Base-by-base conservation (phyloP, 1,139 yeast species). In the Kazachstania sp. region DNA sequence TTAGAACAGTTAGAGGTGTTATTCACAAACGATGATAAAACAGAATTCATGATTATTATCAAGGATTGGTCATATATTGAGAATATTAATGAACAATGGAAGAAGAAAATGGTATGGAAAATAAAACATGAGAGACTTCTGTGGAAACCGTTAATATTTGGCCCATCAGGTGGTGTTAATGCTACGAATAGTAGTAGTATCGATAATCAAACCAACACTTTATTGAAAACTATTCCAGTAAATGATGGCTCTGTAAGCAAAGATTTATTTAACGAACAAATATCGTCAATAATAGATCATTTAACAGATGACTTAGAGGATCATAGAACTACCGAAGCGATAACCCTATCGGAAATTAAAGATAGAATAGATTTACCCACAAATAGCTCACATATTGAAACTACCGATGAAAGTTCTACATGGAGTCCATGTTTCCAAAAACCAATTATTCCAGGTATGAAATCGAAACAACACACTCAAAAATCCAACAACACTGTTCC, bases 131-230 rank as follows among this genome's bases (percentile, higher is more conserved):
- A 69, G 1, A 71, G 72, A 44, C 67, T 87, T 15, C 54, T 86
- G 16, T 87, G 96, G 95, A 84, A 83, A 55, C 90, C 92, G 1
- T 74, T 84, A 68, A 72, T 85, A n/a, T 77, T 80, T 59, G 95
- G 95, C 0, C 90, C 92, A 0, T 81, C 90, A 1, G 86, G 92
- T 29, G 95, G 94, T 9, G 81, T 84, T 9, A 69, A 69, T 53
- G 71, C 71, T n/a, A 63, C 66, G 20, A 54, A 65, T 2, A 47
- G 45, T 28, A 31, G 16, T 18, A 19, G 19, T 7, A 13, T 37
- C 8, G 39, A 37, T n/a, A 16, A 3, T 6, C 29, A 20, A 20
- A 37, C n/a, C 11, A 26, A 19, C 3, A 32, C 15, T 9, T 9
- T 32, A 15, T 6, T n/a, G 18, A 32, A 32, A 11, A n/a, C 29